A percentile compares a stretch with the other conserved stretches of the same genome.
Evolutionary conservation across 495 filamentous ascomycete species (phyloP).

Genomic region (Lophiostoma macrostomum): DNA sequence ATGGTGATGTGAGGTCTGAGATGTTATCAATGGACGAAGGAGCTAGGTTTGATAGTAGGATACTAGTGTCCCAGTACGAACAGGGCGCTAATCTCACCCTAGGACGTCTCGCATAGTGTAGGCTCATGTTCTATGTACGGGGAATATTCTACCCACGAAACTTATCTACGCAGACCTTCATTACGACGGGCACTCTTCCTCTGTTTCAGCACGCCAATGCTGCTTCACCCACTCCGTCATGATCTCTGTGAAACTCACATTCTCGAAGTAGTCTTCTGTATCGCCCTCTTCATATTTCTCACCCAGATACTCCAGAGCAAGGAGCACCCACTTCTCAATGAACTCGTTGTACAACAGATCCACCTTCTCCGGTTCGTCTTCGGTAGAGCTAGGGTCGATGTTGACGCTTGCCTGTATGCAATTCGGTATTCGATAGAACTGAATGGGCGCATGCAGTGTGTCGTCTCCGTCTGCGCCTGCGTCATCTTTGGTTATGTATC

Average conservation of each 20-base stretch:
- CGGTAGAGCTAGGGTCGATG: slow-evolving; percentile 43
- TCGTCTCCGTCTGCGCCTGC: slow-evolving; percentile 86
- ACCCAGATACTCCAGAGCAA: slow-evolving; percentile 67
- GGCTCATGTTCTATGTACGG: too few species aligned
- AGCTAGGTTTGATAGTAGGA: too few species aligned
- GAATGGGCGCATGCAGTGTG: slow-evolving; percentile 71
- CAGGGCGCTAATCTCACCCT: too few species aligned
- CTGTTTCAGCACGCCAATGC: slow-evolving; percentile 58
- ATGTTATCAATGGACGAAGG: too few species aligned
- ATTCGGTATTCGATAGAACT: slow-evolving; percentile 77
- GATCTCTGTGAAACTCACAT: slow-evolving; percentile 66
- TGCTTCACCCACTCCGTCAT: slow-evolving; percentile 73
- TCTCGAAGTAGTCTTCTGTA: slow-evolving; percentile 63
- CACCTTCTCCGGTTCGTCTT: slow-evolving; percentile 58
- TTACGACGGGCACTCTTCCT: too few species aligned
- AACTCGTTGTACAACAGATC: slow-evolving; percentile 92
- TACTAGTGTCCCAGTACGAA: too few species aligned
- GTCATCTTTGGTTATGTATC: slow-evolving; percentile 89
- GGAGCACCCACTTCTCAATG: slow-evolving; percentile 71
- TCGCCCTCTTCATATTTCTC: slow-evolving; percentile 57
- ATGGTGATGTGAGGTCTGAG: too few species aligned
- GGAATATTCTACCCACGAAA: too few species aligned
- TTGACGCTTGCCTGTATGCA: slow-evolving; percentile 66
- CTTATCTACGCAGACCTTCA: too few species aligned
- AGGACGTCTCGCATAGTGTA: too few species aligned